Percentiles rank a stretch among this genome's conserved stretches.
Evolutionary conservation across 768 basidiomycete genomes (phyloP).

Genomic region (Kwoniella sp.): DNA sequence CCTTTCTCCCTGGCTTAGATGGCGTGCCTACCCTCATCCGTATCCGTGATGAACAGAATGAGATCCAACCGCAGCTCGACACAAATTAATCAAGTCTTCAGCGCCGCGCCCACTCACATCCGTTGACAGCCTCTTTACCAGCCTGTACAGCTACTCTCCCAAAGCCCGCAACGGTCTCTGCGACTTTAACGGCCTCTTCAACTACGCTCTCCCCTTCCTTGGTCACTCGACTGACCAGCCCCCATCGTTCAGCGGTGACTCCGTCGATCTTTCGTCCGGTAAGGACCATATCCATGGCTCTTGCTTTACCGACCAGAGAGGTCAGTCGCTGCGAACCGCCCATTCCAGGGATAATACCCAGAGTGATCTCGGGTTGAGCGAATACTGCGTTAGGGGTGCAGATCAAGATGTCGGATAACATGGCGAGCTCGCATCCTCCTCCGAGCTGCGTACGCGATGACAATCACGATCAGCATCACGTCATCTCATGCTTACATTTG

Average conservation of each 20-base stretch:
- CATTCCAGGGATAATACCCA: constrained; percentile 91
- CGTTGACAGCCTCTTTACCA: constrained; percentile 90
- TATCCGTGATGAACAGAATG: too few species aligned
- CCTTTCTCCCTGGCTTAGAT: too few species aligned
- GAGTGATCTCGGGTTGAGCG: constrained; percentile 93
- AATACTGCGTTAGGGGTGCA: constrained; percentile 87
- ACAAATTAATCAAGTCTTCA: too few species aligned
- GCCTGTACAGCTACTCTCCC: constrained; percentile 80
- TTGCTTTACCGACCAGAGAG: constrained; percentile 81
- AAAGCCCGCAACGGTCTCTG: constrained; percentile 75
- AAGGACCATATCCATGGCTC: constrained; percentile 90
- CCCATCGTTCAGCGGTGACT: constrained; percentile 81
- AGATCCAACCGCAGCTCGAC: too few species aligned
- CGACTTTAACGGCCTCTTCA: constrained; percentile 80
- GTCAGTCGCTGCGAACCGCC: constrained; percentile 92
- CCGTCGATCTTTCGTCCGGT: constrained; percentile 83
- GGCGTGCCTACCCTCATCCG: too few species aligned
- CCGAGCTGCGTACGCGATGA: constrained; percentile 68
- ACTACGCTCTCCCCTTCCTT: constrained; percentile 75
- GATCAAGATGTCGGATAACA: constrained; percentile 85
- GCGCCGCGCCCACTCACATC: constrained; percentile 60
- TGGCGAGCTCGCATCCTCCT: constrained; percentile 93
- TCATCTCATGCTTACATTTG: too few species aligned
- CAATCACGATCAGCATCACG: too few species aligned
- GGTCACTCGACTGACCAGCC: constrained; percentile 80